Conservation (phyloP, 768 basidiomycete species). For the Lactifluus hygrophoroides region DNA sequence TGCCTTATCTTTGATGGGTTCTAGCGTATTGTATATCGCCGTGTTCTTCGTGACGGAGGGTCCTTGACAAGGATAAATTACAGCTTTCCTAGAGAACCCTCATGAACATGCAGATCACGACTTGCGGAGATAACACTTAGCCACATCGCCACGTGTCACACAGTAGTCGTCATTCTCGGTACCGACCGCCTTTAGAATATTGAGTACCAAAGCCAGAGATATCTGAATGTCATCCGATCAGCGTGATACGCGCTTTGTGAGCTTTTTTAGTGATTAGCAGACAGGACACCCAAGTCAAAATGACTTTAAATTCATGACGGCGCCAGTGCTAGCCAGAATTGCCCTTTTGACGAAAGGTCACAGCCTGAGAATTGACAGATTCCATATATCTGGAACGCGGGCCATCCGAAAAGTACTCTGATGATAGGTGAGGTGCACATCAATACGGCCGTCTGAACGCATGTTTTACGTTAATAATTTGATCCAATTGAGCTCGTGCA, state of each 20-base stretch:
- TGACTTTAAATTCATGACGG: neutral
- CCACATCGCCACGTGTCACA: neutral
- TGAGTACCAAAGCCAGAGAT: neutral
- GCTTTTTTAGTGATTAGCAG: neutral
- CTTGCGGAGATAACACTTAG: neutral
- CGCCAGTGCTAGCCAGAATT: neutral
- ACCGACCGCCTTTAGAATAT: neutral
- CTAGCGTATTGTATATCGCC: neutral
- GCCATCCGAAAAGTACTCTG: neutral
- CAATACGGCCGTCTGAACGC: neutral
- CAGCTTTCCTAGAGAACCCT: neutral
- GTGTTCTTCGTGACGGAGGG: neutral
- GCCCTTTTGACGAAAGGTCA: neutral
- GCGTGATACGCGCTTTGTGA: neutral
- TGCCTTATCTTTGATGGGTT: neutral
- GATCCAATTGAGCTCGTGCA: neutral
- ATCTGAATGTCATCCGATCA: too few relatives aligned
- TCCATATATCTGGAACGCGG: neutral
- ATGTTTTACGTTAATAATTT: neutral
- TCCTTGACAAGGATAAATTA: neutral
- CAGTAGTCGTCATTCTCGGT: neutral
- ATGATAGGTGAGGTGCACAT: neutral
- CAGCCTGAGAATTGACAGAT: neutral
- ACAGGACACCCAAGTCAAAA: neutral
- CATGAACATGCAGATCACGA: neutral